Percentiles rank a stretch among this genome's conserved stretches.
Evolutionary conservation across 176 grass and related monocot species (phyloP).

Genomic region (Tillandsia fasciculata): DNA sequence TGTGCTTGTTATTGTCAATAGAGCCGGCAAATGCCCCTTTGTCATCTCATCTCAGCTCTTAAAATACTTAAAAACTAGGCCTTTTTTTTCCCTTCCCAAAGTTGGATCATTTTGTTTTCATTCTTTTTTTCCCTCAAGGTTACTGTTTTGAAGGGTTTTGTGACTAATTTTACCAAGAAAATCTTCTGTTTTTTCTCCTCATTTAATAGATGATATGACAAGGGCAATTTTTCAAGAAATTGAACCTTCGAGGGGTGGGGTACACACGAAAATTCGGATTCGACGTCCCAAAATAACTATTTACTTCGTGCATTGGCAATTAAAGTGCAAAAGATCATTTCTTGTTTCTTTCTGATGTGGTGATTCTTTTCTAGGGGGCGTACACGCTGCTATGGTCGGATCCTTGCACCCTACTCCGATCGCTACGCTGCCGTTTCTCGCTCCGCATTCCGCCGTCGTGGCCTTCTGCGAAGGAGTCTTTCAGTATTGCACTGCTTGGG

Average conservation of each 20-base stretch:
- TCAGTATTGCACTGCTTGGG: constrained; percentile 76
- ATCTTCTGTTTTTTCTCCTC: constrained; percentile 8
- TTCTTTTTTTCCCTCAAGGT: no score
- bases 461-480: constrained; percentile 87
- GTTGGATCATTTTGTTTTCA: no score
- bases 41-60: neutral
- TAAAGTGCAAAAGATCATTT: neutral
- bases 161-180: neutral
- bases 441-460: constrained; percentile 86
- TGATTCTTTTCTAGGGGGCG: constrained; percentile 45
- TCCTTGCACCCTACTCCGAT: constrained; percentile 83
- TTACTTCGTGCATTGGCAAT: neutral
- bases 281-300: no score
- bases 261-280: no score
- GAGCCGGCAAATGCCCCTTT: neutral
- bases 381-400: constrained; percentile 97
- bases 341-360: neutral
- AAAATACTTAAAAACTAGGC: no score
- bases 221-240: no score
- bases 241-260: no score
- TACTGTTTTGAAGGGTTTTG: no score
- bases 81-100: no score
- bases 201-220: neutral
- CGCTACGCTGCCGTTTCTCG: constrained; percentile 90
- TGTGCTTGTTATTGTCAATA: neutral